Evolutionary conservation across 495 filamentous ascomycete genomes (phyloP).

Genomic region (Aspergillus saccharolyticus): DNA sequence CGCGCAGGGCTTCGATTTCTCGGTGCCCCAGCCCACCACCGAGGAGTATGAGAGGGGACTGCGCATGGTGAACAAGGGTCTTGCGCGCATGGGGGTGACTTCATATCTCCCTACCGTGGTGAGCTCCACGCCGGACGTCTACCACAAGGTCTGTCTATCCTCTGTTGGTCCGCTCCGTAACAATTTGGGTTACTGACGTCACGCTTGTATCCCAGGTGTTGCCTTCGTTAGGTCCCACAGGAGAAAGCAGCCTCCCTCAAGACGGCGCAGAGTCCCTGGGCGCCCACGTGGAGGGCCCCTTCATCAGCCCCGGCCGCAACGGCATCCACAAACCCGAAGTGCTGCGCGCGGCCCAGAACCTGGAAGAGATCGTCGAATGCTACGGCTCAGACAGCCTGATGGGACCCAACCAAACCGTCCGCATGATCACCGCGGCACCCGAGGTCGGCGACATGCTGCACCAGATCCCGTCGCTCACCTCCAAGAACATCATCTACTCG

Average conservation of each 20-base stretch:
- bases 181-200: neutral
- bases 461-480: constrained; percentile 55
- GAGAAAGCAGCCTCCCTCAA: constrained; percentile 33
- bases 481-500: constrained; percentile 60
- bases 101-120: constrained; percentile 74
- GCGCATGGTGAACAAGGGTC: constrained; percentile 57
- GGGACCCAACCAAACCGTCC: constrained; percentile 42
- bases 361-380: constrained; percentile 56
- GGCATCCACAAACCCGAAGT: constrained; percentile 67
- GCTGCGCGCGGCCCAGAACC: constrained; percentile 47
- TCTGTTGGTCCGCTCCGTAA: neutral
- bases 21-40: constrained; percentile 59
- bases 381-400: constrained; percentile 63
- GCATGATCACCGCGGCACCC: constrained; percentile 76
- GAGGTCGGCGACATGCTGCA: constrained; percentile 61
- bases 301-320: constrained; percentile 65
- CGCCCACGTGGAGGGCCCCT: constrained; percentile 81
- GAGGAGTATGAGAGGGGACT: constrained; percentile 61
- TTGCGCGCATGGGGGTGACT: constrained; percentile 74
- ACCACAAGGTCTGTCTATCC: constrained; percentile 45
- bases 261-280: constrained; percentile 76
- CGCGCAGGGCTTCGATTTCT: constrained; percentile 82
- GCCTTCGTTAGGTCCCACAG: constrained; percentile 67
- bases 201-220: constrained; percentile 52
- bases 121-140: constrained; percentile 64